phyloP scores from a whole-genome alignment of 1,139 yeast genomes.

The Yamadazyma pseudoaaseri region DNA sequence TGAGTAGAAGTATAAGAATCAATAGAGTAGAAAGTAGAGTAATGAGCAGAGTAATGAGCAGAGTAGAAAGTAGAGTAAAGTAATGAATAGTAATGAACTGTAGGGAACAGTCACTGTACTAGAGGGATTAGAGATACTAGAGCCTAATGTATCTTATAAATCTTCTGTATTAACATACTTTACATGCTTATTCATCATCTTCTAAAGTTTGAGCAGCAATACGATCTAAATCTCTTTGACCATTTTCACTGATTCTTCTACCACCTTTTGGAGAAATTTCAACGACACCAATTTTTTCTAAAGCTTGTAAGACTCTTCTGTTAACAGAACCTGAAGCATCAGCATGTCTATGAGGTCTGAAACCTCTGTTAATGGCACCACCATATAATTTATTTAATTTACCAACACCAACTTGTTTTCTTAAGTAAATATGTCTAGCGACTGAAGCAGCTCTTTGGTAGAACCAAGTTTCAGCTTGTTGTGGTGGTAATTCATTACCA shows the following conservation, averaged over 20 bases:
- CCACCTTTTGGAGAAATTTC: constrained; percentile 98
- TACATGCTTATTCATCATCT: constrained; percentile 62
- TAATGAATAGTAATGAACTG: too few species aligned
- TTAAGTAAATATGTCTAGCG: constrained; percentile 99
- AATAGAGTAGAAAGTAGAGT: too few species aligned
- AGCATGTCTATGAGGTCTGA: constrained; percentile 97
- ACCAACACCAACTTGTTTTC: constrained; percentile 99
- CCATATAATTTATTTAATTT: constrained; percentile 99
- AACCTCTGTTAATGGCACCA: constrained; percentile 99
- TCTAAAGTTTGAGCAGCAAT: constrained; percentile 99
- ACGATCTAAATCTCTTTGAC: constrained; percentile 99
- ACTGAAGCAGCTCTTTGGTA: constrained; percentile 99
- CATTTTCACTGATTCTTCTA: constrained; percentile 99
- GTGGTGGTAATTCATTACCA: constrained; percentile 99
- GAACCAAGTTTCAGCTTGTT: constrained; percentile 99
- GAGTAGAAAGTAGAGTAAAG: too few species aligned
- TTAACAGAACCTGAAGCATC: constrained; percentile 99
- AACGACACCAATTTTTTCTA: constrained; percentile 96
- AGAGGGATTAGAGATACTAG: too few species aligned
- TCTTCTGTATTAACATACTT: too few species aligned
- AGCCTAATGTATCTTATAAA: too few species aligned
- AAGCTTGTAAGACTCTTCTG: constrained; percentile 98
- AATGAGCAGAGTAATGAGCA: too few species aligned
- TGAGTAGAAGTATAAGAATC: too few species aligned
- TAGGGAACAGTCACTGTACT: too few species aligned